A percentile compares a stretch with the other conserved stretches of the same genome.
Conservation (phyloP, 2,329 filamentous ascomycete species). For the Helicocarpus griseus region DNA sequence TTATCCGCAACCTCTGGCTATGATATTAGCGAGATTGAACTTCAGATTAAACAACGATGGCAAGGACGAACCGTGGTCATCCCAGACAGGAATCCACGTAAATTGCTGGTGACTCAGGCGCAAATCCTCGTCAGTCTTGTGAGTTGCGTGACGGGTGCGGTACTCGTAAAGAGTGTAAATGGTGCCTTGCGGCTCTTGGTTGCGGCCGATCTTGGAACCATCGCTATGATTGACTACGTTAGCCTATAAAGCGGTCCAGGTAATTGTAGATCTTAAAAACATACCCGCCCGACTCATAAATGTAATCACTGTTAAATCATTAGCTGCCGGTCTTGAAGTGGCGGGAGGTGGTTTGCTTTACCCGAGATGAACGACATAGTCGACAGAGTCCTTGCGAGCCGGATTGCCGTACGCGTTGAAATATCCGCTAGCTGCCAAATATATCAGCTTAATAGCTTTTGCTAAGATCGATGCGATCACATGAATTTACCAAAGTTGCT, state of each 20-base stretch:
- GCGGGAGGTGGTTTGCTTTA: not conserved
- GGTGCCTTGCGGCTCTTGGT: conserved; percentile 39
- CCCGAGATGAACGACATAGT: conserved; percentile 46
- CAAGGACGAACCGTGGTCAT: conserved; percentile 42
- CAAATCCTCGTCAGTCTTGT: not conserved
- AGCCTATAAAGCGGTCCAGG: conserved; percentile 7
- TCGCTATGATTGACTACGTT: conserved; percentile 26
- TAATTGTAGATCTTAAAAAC: conserved; percentile 6
- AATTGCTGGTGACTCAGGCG: conserved; percentile 30
- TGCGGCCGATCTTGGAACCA: conserved; percentile 26
- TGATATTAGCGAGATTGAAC: not conserved
- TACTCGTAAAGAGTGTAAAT: conserved; percentile 45
- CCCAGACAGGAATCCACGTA: conserved; percentile 56
- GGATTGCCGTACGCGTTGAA: conserved; percentile 53
- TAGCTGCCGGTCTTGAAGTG: not conserved
- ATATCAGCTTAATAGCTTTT: conserved; percentile 6
- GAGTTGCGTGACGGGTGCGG: conserved; percentile 27
- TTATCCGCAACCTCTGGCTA: conserved; percentile 51
- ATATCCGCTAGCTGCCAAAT: conserved; percentile 39
- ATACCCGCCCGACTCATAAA: conserved; percentile 48
- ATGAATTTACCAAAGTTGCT: conserved; percentile 49
- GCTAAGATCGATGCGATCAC: not conserved
- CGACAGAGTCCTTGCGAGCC: conserved; percentile 48
- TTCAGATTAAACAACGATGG: not conserved
- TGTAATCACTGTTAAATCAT: conserved; percentile 43